phyloP scores from a whole-genome alignment of 208 protist species.

The Strigomonas galati region DNA sequence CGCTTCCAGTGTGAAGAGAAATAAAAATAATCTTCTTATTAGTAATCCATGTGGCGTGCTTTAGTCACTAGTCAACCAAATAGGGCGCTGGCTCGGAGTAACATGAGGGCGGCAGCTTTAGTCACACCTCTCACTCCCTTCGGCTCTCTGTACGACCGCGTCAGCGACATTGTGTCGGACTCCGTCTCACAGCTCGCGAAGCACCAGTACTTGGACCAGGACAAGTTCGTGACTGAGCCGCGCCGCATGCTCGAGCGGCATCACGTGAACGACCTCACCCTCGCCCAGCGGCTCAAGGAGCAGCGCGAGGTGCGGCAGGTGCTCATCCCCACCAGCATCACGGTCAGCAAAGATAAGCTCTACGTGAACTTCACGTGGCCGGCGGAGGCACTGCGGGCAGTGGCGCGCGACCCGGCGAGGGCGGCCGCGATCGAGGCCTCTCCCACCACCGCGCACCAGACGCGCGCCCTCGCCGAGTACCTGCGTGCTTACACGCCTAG shows the following conservation, averaged over 20 bases:
- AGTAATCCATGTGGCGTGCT: neutral
- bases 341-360: conserved; percentile 45
- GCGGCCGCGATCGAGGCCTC: neutral
- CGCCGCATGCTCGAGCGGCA: conserved; percentile 41
- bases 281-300: conserved; percentile 54
- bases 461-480: conserved; percentile 74
- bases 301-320: conserved; percentile 47
- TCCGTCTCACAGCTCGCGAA: conserved; percentile 20
- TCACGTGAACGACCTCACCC: conserved; percentile 27
- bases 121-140: conserved; percentile 3
- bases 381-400: conserved; percentile 21
- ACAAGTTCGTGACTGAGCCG: conserved; percentile 70
- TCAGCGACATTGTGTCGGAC: conserved; percentile 17
- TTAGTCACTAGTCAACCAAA: no score
- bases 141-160: conserved; percentile 15
- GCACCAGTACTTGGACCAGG: conserved; percentile 20
- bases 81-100: no score
- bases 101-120: no score
- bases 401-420: neutral
- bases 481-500: conserved; percentile 80
- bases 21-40: neutral
- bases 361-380: conserved; percentile 79
- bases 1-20: neutral
- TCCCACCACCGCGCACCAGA: conserved; percentile 14
- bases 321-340: conserved; percentile 55